phyloP scores from a whole-genome alignment of 2,329 filamentous ascomycete species.

The Beauveria rudraprayagi region DNA sequence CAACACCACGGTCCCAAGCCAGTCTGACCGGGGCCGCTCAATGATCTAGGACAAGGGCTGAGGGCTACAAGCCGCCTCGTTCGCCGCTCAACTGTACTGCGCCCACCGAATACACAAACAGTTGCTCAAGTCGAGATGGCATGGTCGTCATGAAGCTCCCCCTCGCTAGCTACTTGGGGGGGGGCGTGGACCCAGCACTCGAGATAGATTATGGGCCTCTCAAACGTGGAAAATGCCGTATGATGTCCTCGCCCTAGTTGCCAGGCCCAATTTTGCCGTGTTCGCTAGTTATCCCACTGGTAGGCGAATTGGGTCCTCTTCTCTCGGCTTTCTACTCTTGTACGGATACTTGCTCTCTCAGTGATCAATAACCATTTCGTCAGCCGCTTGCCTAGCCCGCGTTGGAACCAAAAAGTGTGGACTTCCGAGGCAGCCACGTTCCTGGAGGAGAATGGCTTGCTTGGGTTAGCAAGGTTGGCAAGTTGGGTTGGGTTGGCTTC shows the following conservation, averaged over 20 bases:
- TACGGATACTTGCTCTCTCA: neutral
- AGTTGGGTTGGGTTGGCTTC: neutral
- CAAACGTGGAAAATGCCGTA: constrained; percentile 8
- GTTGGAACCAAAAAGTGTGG: neutral
- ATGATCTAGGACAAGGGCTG: constrained; percentile 10
- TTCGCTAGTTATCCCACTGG: neutral
- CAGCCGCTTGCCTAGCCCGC: neutral
- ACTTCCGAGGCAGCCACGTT: neutral
- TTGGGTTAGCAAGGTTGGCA: no score
- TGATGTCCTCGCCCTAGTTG: neutral
- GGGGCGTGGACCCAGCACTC: constrained; percentile 8
- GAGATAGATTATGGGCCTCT: neutral
- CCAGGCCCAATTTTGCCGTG: constrained; percentile 3
- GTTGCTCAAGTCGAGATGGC: constrained; percentile 3
- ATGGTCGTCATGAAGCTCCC: constrained; percentile 1
- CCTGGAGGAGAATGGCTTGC: neutral
- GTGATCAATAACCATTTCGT: neutral
- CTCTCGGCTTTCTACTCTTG: neutral
- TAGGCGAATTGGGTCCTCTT: neutral
- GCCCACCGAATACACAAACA: neutral
- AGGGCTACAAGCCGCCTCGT: constrained; percentile 2
- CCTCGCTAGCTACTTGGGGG: neutral
- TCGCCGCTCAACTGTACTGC: neutral
- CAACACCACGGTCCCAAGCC: constrained; percentile 1
- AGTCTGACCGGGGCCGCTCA: constrained; percentile 8